A percentile compares a stretch with the other conserved stretches of the same genome.
Conservation (phyloP, 257 asterid genomes). For the Solanum neorickii region DNA sequence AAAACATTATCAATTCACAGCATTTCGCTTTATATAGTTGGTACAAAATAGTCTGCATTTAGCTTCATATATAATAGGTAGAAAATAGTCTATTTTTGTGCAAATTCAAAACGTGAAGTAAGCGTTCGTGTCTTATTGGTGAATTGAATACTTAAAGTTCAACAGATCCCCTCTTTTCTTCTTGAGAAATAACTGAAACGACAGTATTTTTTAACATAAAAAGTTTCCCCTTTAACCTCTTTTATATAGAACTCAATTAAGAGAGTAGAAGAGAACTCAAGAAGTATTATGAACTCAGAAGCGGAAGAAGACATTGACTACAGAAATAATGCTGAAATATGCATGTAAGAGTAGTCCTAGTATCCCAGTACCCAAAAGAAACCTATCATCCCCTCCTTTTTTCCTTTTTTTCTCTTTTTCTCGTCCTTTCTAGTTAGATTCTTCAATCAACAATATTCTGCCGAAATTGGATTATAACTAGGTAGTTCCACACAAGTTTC, state of each 20-base stretch:
- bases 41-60: not conserved
- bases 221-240: not conserved
- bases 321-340: not conserved
- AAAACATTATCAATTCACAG: not conserved
- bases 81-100: not conserved
- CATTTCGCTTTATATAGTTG: not conserved
- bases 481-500: not conserved
- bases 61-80: not conserved
- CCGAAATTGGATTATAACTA: not conserved
- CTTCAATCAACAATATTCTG: not conserved
- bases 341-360: not conserved
- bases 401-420: not conserved
- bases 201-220: not conserved
- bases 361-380: not conserved
- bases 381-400: not conserved
- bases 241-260: not conserved
- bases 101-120: not conserved
- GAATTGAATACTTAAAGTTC: not conserved
- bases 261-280: not conserved
- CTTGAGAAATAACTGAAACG: not conserved
- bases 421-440: not conserved
- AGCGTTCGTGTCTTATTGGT: not conserved
- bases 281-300: not conserved
- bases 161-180: not conserved
- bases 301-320: not conserved